Conservation (phyloP, 2,329 filamentous ascomycete genomes). For the Podosphaera leucotricha region DNA sequence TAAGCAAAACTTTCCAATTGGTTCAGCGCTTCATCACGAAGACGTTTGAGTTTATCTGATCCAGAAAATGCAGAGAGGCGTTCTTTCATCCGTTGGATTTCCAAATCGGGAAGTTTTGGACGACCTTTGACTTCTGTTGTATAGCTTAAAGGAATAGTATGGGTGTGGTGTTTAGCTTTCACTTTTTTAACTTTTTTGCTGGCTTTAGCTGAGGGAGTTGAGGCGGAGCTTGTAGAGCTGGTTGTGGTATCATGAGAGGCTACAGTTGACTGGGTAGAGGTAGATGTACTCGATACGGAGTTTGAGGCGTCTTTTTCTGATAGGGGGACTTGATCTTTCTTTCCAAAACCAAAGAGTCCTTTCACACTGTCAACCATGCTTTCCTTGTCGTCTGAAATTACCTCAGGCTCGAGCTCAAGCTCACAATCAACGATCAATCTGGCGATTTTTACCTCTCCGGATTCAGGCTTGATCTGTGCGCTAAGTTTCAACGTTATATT, state of each 20-base stretch:
- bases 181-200: slow-evolving; percentile 7
- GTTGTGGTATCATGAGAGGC: slow-evolving; percentile 25
- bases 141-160: slow-evolving; percentile 14
- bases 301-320: slow-evolving; percentile 32
- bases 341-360: slow-evolving; percentile 86
- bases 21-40: slow-evolving; percentile 73
- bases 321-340: slow-evolving; percentile 54
- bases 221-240: slow-evolving; percentile 25
- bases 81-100: slow-evolving; percentile 20
- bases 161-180: slow-evolving; percentile 13
- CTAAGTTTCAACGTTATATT: slow-evolving; percentile 64
- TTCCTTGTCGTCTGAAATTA: slow-evolving; percentile 44
- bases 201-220: slow-evolving; percentile 12
- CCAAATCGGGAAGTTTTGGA: slow-evolving; percentile 10
- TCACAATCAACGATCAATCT: slow-evolving; percentile 70
- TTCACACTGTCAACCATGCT: slow-evolving; percentile 84
- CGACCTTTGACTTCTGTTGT: slow-evolving; percentile 10
- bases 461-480: slow-evolving; percentile 44
- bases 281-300: slow-evolving; percentile 14
- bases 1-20: slow-evolving; percentile 89
- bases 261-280: slow-evolving; percentile 20
- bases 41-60: slow-evolving; percentile 54
- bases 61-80: slow-evolving; percentile 65
- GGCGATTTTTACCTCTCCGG: slow-evolving; percentile 59
- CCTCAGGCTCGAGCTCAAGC: slow-evolving; percentile 53